phyloP scores from a whole-genome alignment of 257 asterid species.

The Solanum etuberosum region DNA sequence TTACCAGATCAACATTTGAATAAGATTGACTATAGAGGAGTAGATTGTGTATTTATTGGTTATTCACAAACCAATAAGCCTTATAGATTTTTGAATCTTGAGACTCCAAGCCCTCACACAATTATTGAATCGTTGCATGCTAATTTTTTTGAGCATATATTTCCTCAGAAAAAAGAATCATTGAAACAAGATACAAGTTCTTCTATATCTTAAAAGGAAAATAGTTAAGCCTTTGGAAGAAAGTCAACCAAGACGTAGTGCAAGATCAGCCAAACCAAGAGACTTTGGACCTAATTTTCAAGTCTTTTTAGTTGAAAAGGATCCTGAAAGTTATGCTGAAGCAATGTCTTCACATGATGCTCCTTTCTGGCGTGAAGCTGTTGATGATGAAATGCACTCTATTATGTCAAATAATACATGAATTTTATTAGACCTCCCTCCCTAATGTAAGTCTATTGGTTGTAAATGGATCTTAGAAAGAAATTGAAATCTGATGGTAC shows the following conservation, averaged over 20 bases:
- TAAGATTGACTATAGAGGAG: not conserved
- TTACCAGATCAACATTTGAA: not conserved
- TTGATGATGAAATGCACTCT: not conserved
- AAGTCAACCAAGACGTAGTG: not conserved
- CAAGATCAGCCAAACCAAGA: not conserved
- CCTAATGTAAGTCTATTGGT: no score
- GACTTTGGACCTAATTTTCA: not conserved
- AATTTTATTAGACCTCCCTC: not conserved
- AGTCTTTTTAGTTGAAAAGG: not conserved
- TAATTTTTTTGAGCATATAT: not conserved
- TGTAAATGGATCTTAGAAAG: not conserved
- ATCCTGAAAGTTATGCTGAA: not conserved
- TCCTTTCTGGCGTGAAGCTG: no score
- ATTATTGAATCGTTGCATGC: not conserved
- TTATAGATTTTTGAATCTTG: not conserved
- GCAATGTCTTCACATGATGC: not conserved
- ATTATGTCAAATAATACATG: not conserved
- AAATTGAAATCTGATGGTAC: not conserved
- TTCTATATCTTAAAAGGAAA: not conserved
- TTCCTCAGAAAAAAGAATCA: not conserved
- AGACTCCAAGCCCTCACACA: not conserved
- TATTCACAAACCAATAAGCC: not conserved
- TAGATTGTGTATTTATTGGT: not conserved
- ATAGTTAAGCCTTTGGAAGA: not conserved
- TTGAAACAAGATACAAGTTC: not conserved